Base-by-base conservation (phyloP, 345 rosid species). In the Combretum micranthum region DNA sequence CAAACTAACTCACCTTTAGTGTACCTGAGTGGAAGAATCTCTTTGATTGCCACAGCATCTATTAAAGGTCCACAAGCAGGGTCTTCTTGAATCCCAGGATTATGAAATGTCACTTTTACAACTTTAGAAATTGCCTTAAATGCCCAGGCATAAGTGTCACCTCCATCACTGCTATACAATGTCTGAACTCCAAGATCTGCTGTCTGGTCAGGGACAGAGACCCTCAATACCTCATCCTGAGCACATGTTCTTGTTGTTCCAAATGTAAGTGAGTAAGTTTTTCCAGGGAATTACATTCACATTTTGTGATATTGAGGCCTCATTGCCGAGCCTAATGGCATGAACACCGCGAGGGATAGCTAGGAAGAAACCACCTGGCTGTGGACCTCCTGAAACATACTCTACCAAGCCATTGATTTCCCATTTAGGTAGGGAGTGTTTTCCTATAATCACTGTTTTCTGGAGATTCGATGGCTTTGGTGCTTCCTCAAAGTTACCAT, bases 41-140 rank as follows among this genome's bases (percentile, higher is more conserved):
- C 86, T 61, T 91, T 91, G 69, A 91, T 87, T 18, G 98, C 96
- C 57, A 87, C 68, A 43, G 89, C 82, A 18, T 87, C 98, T 69
- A 91, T 43, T 9, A 91, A 72, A 1, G 98, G 96, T 0, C 98
- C 98, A 61, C 96, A 88, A 39, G 92, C 2, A 52, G 86, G 83
- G 32, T 82, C 88, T 51, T 91, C 98, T 69, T 91, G 98, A 52
- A 91, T 42, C 9, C 98, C 95, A 20, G 85, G 85, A 42, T 91
- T 91, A 56, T 88, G 83, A 65, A 91, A 87, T 11, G 78, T 80
- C 63, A 91, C 56, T 78, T 61, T 83, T 13, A 75, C 80, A 62
- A 69, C 61, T 18, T 66, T 60, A 20, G 93, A 59, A 3, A 22
- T 45, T 6, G 94, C 92, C 52, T 42, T 73, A 51, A 88, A 91